phyloP scores from a whole-genome alignment of 2,329 filamentous ascomycete genomes.

The Scedosporium apiospermum region DNA sequence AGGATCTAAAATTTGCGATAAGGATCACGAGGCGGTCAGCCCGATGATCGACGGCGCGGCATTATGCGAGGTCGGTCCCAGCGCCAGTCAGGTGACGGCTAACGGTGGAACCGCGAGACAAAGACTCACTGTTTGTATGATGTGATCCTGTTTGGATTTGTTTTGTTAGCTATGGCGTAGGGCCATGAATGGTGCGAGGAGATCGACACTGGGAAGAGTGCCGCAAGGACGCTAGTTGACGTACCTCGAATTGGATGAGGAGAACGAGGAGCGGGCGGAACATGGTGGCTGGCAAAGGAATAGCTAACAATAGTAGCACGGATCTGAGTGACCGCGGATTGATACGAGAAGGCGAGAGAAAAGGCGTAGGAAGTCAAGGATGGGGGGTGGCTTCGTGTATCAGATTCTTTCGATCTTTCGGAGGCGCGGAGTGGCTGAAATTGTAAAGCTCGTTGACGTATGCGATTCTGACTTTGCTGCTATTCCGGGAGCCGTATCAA shows the following conservation, averaged over 20 bases:
- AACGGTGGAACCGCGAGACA: not conserved
- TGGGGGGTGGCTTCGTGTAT: not conserved
- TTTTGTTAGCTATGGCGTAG: not conserved
- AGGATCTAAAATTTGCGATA: conserved; percentile 29
- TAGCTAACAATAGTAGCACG: not conserved
- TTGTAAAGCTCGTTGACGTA: not conserved
- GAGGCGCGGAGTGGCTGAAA: not conserved
- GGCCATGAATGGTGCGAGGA: not conserved
- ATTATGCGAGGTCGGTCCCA: not conserved
- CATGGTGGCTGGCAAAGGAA: not conserved
- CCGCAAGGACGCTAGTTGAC: not conserved
- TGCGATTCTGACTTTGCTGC: not conserved
- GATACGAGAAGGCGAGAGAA: not conserved
- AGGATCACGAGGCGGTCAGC: not conserved
- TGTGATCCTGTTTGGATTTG: not conserved
- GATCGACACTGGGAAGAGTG: not conserved
- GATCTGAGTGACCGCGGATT: not conserved
- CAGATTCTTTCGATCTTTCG: not conserved
- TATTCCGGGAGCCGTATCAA: not conserved
- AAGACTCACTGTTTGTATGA: not conserved
- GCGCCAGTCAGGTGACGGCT: not conserved
- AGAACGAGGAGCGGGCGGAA: not conserved
- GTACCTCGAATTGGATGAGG: not conserved
- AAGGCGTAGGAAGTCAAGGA: not conserved
- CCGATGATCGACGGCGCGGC: not conserved